Percentiles rank a stretch among this genome's conserved stretches.
Evolutionary conservation across 202 grass and related monocot genomes (phyloP).

Genomic region (Hordeum pubiflorum): DNA sequence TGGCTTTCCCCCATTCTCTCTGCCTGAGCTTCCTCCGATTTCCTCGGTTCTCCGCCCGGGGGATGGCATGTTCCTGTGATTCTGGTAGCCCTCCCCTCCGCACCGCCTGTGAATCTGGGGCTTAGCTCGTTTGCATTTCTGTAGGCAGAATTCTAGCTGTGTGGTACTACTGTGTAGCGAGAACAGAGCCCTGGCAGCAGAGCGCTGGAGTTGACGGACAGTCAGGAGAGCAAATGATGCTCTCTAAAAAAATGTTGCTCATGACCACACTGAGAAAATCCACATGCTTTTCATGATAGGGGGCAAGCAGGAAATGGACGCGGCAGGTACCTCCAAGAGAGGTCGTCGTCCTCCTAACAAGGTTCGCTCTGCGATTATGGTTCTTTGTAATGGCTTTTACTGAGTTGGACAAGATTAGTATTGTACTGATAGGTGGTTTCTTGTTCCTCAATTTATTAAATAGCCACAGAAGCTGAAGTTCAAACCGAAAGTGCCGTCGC

Average conservation of each 20-base stretch:
- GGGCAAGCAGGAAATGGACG: slow-evolving; percentile 17
- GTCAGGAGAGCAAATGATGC: neutral
- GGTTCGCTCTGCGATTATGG: neutral
- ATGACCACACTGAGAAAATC: neutral
- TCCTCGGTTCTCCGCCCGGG: neutral
- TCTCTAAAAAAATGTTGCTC: too few relatives aligned
- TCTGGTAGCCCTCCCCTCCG: neutral
- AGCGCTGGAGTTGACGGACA: neutral
- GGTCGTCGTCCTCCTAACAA: slow-evolving; percentile 18
- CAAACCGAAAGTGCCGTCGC: slow-evolving; percentile 40
- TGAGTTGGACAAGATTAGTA: neutral
- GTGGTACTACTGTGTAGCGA: neutral
- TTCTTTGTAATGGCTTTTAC: neutral
- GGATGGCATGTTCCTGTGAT: neutral
- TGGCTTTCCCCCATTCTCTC: neutral
- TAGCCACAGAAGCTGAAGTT: slow-evolving; percentile 50
- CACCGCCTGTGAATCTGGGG: neutral
- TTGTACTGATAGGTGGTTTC: neutral
- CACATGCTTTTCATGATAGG: neutral
- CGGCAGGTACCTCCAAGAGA: neutral
- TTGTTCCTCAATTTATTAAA: neutral
- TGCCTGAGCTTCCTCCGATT: neutral
- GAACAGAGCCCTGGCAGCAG: neutral
- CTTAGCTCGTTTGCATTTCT: neutral
- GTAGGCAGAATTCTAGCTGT: neutral